Evolutionary conservation across 2,329 filamentous ascomycete species (phyloP).

Genomic region (Ambrosiella cleistominuta): DNA sequence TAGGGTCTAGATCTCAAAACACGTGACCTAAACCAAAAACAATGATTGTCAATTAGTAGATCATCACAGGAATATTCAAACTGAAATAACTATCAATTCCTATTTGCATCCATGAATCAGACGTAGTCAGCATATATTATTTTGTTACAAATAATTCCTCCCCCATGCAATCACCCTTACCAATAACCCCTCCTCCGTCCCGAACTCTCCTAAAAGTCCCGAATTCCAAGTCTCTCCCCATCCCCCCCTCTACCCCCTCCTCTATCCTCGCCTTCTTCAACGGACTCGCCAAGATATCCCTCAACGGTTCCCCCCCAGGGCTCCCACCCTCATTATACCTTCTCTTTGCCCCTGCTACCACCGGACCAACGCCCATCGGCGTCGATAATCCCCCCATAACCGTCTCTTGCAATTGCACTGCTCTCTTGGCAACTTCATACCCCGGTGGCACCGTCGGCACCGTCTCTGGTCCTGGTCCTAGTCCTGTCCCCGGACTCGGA

Average conservation of each 20-base stretch:
- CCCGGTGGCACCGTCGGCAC: not conserved
- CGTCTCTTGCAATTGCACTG: not conserved
- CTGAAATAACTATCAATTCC: no score
- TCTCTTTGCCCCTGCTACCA: not conserved
- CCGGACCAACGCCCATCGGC: not conserved
- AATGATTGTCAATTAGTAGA: no score
- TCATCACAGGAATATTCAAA: no score
- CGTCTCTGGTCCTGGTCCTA: not conserved
- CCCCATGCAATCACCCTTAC: not conserved
- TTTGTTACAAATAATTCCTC: not conserved
- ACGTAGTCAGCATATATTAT: not conserved
- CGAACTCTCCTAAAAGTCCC: no score
- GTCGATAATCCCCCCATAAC: not conserved
- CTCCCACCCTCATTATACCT: not conserved
- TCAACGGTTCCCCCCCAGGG: conserved; percentile 16
- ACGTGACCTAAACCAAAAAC: no score
- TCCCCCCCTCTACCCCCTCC: not conserved
- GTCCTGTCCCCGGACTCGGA: no score
- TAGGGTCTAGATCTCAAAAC: no score
- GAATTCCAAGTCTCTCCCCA: no score
- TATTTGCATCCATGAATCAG: not conserved
- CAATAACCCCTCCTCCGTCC: not conserved
- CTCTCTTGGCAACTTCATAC: not conserved
- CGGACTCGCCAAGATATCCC: conserved; percentile 9
- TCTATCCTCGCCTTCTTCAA: conserved; percentile 4